Base-by-base conservation (phyloP, 2,329 filamentous ascomycete species). In the Daldinia eschscholtzii region DNA sequence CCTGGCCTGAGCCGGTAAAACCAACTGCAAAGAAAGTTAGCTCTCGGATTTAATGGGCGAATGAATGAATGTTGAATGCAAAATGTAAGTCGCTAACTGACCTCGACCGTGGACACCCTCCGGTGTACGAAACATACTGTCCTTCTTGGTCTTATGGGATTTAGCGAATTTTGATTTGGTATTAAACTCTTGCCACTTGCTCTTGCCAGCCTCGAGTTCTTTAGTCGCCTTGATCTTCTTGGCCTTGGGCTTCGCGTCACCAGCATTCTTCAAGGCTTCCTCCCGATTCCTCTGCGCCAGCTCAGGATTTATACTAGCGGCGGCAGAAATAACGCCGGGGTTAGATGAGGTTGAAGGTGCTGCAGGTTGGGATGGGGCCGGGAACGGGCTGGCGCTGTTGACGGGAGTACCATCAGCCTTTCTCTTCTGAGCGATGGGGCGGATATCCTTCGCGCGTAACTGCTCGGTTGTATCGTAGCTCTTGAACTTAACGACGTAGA, bases 401-500 rank as follows among this genome's bases (percentile, higher is more conserved):
- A 85, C 85, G 79, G 91, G 86, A 70, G 88, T 88, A 74, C 88
- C 90, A 81, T 98, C 94, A 80, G 93, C 92, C 82, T 98, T 97
- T 78, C 93, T 89, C 84, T 97, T 94, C 81, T 88, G 90, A 57
- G 89, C 88, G 39, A 96, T 83, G 57, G 94, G 93, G 75, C 93
- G 91, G 72, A 98, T 93, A 76, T 98, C 94, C 80, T 92, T 91
- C 69, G 92, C 89, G 67, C 91, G 88, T 68, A 97, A 82, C 37
- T 92, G 96, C 80, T 97, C 94, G 52, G 91, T 93, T 23, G 88
- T 93, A 71, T 91, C 89, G 82, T 98, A 98, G 76, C 89, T 93
- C 82, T 97, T 95, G 85, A 98, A 99, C 74, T 92, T 96, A 80
- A 99, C 94, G 55, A 93, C 92, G 80, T 98, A 99, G 71, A 98